Evolutionary conservation across 148 eudicot species (phyloP).

Genomic region (Persicaria tinctoria): DNA sequence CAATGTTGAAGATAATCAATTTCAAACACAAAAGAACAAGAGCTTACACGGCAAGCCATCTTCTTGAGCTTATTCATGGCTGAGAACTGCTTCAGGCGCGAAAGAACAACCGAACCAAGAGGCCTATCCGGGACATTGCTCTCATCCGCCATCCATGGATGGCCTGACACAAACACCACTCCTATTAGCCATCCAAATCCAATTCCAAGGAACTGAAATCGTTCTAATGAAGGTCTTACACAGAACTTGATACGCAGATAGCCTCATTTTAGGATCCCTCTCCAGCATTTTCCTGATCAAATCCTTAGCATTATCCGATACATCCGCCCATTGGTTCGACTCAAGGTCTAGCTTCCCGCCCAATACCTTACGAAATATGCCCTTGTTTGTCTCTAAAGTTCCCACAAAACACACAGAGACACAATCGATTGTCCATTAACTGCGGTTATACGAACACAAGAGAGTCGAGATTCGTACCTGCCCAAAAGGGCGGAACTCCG

Average conservation of each 20-base stretch:
- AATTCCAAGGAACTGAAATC: not conserved
- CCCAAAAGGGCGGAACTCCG: constrained; percentile 80
- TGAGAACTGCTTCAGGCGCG: constrained; percentile 58
- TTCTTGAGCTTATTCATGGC: constrained; percentile 35
- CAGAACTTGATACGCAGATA: constrained; percentile 54
- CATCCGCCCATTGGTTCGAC: constrained; percentile 57
- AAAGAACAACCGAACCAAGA: constrained; percentile 59
- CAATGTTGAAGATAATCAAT: not conserved
- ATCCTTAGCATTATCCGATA: constrained; percentile 63
- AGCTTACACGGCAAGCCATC: constrained; percentile 50
- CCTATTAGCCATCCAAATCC: not conserved
- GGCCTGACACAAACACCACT: constrained; percentile 28
- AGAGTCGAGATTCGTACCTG: constrained; percentile 28
- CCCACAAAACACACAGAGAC: not conserved
- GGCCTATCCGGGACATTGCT: constrained; percentile 59
- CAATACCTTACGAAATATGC: constrained; percentile 57
- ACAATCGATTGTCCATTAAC: not conserved
- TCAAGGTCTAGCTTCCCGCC: constrained; percentile 48
- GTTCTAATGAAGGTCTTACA: constrained; percentile 22
- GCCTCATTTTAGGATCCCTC: constrained; percentile 43
- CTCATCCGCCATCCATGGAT: constrained; percentile 77
- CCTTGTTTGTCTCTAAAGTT: constrained; percentile 49
- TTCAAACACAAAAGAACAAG: not conserved
- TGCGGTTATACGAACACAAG: not conserved
- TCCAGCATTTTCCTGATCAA: constrained; percentile 53